A percentile compares a stretch with the other conserved stretches of the same genome.
Conservation (phyloP, 768 basidiomycete species). For the Trametes cingulata region DNA sequence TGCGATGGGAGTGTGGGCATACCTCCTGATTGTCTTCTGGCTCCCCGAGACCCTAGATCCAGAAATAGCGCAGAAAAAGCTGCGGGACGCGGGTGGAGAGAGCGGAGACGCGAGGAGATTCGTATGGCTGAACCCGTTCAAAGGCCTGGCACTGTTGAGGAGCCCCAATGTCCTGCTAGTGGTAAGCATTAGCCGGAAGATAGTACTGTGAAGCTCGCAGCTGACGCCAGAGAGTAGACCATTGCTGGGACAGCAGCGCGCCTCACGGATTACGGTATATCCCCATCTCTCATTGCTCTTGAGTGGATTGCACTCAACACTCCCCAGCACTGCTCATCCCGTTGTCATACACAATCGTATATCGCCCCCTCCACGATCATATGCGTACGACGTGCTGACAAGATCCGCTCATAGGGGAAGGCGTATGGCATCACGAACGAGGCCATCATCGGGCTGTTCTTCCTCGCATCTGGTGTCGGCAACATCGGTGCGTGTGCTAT, state of each 20-base stretch:
- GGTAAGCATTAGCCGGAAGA: no score
- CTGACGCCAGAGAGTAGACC: slow-evolving; percentile 31
- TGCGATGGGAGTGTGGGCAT: slow-evolving; percentile 38
- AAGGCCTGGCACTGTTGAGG: slow-evolving; percentile 48
- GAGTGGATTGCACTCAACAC: no score
- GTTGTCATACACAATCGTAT: slow-evolving; percentile 65
- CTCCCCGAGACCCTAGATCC: slow-evolving; percentile 75
- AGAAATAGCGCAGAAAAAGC: slow-evolving; percentile 31
- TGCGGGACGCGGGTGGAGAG: slow-evolving; percentile 39
- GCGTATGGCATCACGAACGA: slow-evolving; percentile 59
- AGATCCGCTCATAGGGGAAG: slow-evolving; percentile 45
- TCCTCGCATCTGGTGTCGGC: slow-evolving; percentile 58
- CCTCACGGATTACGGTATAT: slow-evolving; percentile 29
- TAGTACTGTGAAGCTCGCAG: no score
- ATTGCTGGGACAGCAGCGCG: slow-evolving; percentile 37
- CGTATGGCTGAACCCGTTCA: slow-evolving; percentile 60
- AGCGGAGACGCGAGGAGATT: slow-evolving; percentile 6
- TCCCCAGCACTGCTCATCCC: slow-evolving; percentile 50
- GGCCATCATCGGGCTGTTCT: slow-evolving; percentile 58
- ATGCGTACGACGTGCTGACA: not conserved
- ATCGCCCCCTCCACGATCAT: slow-evolving; percentile 19
- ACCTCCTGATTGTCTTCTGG: slow-evolving; percentile 42
- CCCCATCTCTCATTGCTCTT: no score
- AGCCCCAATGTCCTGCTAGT: slow-evolving; percentile 60
- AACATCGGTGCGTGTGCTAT: slow-evolving; percentile 55